Percentiles rank a stretch among this genome's conserved stretches.
These are phyloP conservation scores for Uncinocarpus reesii DNA, from an alignment of 2,329 filamentous ascomycete genomes.

Conservation along the genomic window DNA sequence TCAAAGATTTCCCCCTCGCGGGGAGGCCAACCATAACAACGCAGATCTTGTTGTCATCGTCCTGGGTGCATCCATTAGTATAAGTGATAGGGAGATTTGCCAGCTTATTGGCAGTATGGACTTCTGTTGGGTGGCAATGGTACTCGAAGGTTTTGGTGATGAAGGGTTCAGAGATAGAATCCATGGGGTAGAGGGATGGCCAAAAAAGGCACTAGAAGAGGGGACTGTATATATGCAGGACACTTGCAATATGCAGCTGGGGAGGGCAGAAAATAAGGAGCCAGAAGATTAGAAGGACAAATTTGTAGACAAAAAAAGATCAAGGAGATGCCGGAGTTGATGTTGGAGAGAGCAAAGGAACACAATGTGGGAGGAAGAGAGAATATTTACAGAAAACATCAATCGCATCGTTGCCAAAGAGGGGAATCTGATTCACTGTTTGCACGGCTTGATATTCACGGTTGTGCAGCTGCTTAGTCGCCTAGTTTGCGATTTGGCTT, in stretches of 20 bases:
- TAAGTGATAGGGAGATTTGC: not conserved
- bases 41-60: conserved; percentile 91
- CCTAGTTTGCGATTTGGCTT: not conserved
- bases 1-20: conserved; percentile 91
- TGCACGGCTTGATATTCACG: not conserved
- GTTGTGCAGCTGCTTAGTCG: conserved; percentile 7
- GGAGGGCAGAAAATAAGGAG: not conserved
- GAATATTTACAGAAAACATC: conserved; percentile 3
- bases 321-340: not conserved
- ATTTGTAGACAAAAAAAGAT: not conserved
- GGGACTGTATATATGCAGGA: not conserved
- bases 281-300: too few species aligned
- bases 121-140: not conserved
- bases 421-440: not conserved
- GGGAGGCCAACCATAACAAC: conserved; percentile 98
- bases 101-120: not conserved
- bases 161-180: not conserved
- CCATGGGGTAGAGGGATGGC: conserved; percentile 1
- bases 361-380: not conserved
- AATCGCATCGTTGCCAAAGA: conserved; percentile 5
- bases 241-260: not conserved
- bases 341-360: not conserved
- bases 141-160: not conserved
- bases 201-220: not conserved
- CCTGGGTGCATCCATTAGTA: conserved; percentile 44